Conservation (phyloP, 1,284 basidiomycete genomes). For the Rhodotorula sp. region DNA sequence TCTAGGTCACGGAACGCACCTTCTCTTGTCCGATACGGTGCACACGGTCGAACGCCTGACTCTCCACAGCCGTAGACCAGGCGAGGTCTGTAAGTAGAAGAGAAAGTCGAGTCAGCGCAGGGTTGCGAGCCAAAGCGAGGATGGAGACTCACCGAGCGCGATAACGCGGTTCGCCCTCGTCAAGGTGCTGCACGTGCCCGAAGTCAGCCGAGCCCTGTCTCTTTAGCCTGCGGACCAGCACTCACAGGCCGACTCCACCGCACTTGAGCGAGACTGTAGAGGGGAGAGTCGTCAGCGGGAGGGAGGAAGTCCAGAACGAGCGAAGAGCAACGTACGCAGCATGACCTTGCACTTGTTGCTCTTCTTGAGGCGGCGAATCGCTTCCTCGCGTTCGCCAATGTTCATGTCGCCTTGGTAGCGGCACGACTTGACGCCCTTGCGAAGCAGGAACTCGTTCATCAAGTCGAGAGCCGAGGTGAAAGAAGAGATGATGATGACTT, state of each 20-base stretch:
- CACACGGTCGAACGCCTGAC: constrained; percentile 64
- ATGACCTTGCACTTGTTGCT: constrained; percentile 52
- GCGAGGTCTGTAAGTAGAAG: constrained; percentile 16
- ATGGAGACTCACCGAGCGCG: constrained; percentile 56
- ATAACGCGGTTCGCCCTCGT: constrained; percentile 53
- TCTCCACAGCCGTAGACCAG: constrained; percentile 66
- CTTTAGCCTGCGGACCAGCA: no score
- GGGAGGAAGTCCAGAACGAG: no score
- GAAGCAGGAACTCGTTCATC: constrained; percentile 60
- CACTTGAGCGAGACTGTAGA: constrained; percentile 46
- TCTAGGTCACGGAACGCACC: not conserved
- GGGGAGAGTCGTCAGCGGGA: not conserved
- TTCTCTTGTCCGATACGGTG: constrained; percentile 60
- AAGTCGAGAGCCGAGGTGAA: constrained; percentile 57
- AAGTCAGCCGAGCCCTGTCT: no score
- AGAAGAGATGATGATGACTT: constrained; percentile 62
- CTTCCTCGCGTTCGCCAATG: constrained; percentile 38
- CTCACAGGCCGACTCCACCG: constrained; percentile 43
- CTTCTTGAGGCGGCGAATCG: constrained; percentile 55
- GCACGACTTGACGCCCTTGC: constrained; percentile 57
- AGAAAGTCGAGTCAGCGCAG: constrained; percentile 53
- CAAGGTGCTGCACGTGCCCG: constrained; percentile 16
- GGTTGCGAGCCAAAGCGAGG: constrained; percentile 15
- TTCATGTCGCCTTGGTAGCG: constrained; percentile 53
- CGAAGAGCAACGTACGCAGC: constrained; percentile 12